Conservation (phyloP, 768 basidiomycete genomes). For the Postia placenta region DNA sequence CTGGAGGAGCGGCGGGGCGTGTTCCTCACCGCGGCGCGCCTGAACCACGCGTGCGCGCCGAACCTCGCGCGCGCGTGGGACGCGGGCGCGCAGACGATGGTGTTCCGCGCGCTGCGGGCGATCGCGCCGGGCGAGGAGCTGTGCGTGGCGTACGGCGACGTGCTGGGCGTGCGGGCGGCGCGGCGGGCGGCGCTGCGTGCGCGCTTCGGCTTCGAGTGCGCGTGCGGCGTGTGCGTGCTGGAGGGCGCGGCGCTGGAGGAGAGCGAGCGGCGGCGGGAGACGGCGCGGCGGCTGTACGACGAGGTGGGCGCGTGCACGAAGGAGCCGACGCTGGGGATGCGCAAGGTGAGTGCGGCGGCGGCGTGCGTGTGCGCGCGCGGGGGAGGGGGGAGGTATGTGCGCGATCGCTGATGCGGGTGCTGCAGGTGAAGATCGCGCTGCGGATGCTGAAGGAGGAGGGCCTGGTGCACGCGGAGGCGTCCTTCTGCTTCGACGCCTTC, state of each 20-base stretch:
- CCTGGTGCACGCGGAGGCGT: constrained; percentile 21
- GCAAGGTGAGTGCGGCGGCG: constrained; percentile 19
- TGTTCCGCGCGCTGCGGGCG: constrained; percentile 19
- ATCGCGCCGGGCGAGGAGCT: constrained; percentile 21
- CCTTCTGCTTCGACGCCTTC: constrained; percentile 26
- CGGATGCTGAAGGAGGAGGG: constrained; percentile 20
- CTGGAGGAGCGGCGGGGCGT: constrained; percentile 15
- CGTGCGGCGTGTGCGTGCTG: constrained; percentile 15
- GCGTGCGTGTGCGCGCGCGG: neutral
- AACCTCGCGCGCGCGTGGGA: constrained; percentile 25
- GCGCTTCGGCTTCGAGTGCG: constrained; percentile 18
- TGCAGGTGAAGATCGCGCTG: constrained; percentile 22
- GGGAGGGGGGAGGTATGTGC: neutral
- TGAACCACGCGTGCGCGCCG: constrained; percentile 27
- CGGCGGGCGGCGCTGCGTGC: constrained; percentile 8
- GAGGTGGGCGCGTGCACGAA: constrained; percentile 18
- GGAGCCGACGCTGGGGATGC: constrained; percentile 20
- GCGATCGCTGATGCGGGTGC: too few species aligned
- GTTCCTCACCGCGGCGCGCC: constrained; percentile 23
- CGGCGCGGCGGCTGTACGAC: constrained; percentile 16
- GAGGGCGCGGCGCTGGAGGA: constrained; percentile 12
- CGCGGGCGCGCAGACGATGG: constrained; percentile 13
- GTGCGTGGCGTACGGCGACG: constrained; percentile 21
- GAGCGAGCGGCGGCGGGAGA: constrained; percentile 17
- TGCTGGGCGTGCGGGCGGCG: constrained; percentile 14